A percentile compares a stretch with the other conserved stretches of the same genome.
Conservation (phyloP, 208 protist species). For the Leishmania braziliensis region DNA sequence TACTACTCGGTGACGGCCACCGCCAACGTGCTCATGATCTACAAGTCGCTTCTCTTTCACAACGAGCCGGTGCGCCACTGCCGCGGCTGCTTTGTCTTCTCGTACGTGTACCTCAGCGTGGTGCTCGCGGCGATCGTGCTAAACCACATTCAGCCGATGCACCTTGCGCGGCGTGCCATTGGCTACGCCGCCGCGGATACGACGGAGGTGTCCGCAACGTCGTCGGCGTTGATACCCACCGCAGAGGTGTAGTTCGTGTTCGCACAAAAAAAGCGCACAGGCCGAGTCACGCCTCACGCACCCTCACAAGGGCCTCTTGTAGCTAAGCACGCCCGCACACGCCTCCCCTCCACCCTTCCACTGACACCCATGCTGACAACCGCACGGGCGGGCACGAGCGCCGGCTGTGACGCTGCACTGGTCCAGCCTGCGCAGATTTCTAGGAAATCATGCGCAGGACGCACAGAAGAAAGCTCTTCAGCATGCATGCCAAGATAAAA, state of each 20-base stretch:
- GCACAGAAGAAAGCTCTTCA: neutral
- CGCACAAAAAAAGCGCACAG: neutral
- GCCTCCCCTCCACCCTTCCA: neutral
- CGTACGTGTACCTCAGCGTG: slow-evolving; percentile 84
- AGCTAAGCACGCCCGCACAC: neutral
- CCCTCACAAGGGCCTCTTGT: neutral
- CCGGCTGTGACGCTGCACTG: neutral
- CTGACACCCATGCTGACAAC: neutral
- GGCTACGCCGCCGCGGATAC: slow-evolving; percentile 22
- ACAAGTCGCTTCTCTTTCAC: slow-evolving; percentile 87
- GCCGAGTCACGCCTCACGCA: neutral
- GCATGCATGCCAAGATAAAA: neutral
- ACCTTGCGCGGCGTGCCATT: slow-evolving; percentile 26
- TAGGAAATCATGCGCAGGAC: neutral
- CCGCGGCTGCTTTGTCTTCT: slow-evolving; percentile 91
- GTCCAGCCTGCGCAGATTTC: neutral
- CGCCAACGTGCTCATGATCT: slow-evolving; percentile 79
- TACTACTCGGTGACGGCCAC: slow-evolving; percentile 66
- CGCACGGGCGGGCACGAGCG: neutral
- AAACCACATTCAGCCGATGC: slow-evolving; percentile 78
- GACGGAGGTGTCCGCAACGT: slow-evolving; percentile 3
- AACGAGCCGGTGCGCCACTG: slow-evolving; percentile 71
- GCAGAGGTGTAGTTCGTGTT: slow-evolving; percentile 1
- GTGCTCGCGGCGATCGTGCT: slow-evolving; percentile 76
- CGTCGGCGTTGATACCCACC: neutral